Percentiles rank a stretch among this genome's conserved stretches.
phyloP scores from a whole-genome alignment of 371 early-diverging fungal genomes.

The Gilbertella persicaria region DNA sequence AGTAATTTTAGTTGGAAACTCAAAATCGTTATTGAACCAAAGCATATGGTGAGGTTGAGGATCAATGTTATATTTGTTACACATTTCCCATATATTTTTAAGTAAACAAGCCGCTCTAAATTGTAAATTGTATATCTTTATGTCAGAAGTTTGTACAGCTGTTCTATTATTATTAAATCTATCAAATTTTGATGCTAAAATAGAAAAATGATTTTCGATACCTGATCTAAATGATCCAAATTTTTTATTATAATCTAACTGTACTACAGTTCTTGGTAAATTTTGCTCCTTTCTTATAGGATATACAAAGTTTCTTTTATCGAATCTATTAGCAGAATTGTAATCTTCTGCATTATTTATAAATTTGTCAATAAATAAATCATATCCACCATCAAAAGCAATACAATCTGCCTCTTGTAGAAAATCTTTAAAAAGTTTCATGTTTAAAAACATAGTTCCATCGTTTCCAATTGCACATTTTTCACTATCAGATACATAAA shows the following conservation, averaged over 20 bases:
- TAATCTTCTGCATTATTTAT: not conserved
- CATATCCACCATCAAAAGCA: conserved; percentile 10
- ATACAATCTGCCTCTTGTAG: not conserved
- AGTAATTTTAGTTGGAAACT: conserved; percentile 3
- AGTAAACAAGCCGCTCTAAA: conserved; percentile 13
- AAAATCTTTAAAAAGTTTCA: conserved; percentile 7
- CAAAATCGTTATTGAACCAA: conserved; percentile 5
- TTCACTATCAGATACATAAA: too few relatives aligned
- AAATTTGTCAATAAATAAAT: conserved; percentile 6
- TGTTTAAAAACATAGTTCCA: conserved; percentile 17
- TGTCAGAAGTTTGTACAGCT: conserved; percentile 3
- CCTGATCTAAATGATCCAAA: conserved; percentile 17
- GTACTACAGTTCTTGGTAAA: conserved; percentile 2
- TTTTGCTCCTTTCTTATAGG: conserved; percentile 17
- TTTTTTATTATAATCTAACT: conserved; percentile 5
- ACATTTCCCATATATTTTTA: conserved; percentile 9
- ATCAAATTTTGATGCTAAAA: conserved; percentile 4
- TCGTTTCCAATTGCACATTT: conserved; percentile 8
- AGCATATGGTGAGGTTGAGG: conserved; percentile 5
- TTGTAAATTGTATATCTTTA: conserved; percentile 13
- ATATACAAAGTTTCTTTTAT: conserved; percentile 13
- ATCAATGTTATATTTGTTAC: conserved; percentile 2
- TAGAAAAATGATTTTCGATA: conserved; percentile 11
- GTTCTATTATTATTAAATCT: conserved; percentile 13
- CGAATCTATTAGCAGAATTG: not conserved